phyloP scores from a whole-genome alignment of 257 asterid genomes.

The Fraxinus americana region DNA sequence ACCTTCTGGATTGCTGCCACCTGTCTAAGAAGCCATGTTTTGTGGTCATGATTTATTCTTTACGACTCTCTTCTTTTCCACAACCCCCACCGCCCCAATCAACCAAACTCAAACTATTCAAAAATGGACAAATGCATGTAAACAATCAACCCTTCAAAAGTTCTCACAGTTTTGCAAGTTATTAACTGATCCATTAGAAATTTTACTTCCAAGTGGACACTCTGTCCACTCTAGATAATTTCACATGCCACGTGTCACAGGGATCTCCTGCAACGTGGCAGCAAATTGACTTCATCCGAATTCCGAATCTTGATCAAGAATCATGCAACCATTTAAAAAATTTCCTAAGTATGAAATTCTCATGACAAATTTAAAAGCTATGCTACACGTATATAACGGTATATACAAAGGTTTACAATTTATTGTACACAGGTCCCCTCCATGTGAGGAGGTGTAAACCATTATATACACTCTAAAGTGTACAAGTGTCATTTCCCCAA shows the following conservation, averaged over 20 bases:
- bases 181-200: not conserved
- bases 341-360: slow-evolving; percentile 28
- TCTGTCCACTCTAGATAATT: not conserved
- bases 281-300: slow-evolving; percentile 4
- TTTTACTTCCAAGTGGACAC: slow-evolving; percentile 28
- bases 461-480: no score
- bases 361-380: no score
- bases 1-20: not conserved
- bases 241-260: slow-evolving; percentile 26
- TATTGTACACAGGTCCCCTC: no score
- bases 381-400: no score
- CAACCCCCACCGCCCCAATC: slow-evolving; percentile 39
- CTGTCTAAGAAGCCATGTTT: not conserved
- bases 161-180: not conserved
- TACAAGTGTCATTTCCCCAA: no score
- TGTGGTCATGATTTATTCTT: not conserved
- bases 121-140: slow-evolving; percentile 21
- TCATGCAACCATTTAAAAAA: slow-evolving; percentile 6
- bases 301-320: slow-evolving; percentile 14
- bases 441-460: no score
- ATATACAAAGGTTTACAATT: no score
- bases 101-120: not conserved
- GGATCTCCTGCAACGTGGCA: slow-evolving; percentile 24
- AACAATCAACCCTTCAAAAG: slow-evolving; percentile 23
- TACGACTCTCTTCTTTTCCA: not conserved